phyloP scores from a whole-genome alignment of 2,329 filamentous ascomycete genomes.

The Calonectria naviculata region DNA sequence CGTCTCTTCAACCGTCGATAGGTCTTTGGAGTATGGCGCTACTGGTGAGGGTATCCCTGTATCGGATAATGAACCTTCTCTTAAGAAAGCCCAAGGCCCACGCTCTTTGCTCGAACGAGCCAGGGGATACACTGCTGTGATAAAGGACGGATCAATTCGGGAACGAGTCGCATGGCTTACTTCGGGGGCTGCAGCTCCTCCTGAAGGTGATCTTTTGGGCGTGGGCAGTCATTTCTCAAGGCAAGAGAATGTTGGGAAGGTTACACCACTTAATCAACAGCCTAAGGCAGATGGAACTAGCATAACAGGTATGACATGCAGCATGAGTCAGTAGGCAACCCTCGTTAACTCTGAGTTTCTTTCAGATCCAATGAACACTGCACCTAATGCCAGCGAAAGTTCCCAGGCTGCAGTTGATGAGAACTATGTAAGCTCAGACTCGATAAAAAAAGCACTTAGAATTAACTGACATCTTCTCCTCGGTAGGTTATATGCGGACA shows the following conservation, averaged over 20 bases:
- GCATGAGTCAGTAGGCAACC: neutral
- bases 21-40: neutral
- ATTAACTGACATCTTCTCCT: neutral
- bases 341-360: neutral
- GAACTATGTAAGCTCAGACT: neutral
- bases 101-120: neutral
- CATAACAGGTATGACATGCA: neutral
- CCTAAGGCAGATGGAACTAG: neutral
- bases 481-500: neutral
- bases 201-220: constrained; percentile 15
- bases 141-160: neutral
- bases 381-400: neutral
- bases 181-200: neutral
- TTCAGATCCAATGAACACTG: neutral
- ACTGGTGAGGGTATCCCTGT: neutral
- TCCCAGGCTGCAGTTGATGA: neutral
- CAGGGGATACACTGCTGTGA: neutral
- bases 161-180: constrained; percentile 1
- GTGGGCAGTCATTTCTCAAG: constrained; percentile 21
- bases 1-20: neutral
- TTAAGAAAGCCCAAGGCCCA: neutral
- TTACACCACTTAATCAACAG: neutral
- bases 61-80: too few relatives aligned
- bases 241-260: neutral
- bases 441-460: neutral